These are phyloP conservation scores for Pelomyxa schiedti DNA, from an alignment of 78 protist genomes.

Conservation along the genomic window DNA sequence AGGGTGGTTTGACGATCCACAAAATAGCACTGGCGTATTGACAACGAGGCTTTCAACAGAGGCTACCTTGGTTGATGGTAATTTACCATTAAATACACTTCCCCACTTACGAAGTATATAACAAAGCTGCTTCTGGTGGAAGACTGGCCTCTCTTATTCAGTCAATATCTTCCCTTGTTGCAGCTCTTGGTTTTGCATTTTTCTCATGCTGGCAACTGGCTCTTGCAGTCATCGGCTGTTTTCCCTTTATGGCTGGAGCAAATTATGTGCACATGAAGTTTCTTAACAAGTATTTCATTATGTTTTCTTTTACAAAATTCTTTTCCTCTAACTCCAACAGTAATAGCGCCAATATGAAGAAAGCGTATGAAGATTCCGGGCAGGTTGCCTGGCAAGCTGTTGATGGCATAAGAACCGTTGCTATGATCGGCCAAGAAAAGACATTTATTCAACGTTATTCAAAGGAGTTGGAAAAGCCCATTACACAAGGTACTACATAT, in stretches of 20 bases:
- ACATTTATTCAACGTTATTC: slow-evolving; percentile 17
- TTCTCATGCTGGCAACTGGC: slow-evolving; percentile 51
- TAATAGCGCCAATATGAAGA: not conserved
- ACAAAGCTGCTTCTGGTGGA: too few species aligned
- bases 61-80: slow-evolving; percentile 57
- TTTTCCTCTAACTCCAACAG: too few species aligned
- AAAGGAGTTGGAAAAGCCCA: slow-evolving; percentile 9
- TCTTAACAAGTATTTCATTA: not conserved
- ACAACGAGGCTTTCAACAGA: slow-evolving; percentile 60
- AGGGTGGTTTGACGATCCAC: slow-evolving; percentile 44
- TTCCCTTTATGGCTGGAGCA: slow-evolving; percentile 25
- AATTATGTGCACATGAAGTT: slow-evolving; percentile 8
- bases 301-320: too few species aligned
- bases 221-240: slow-evolving; percentile 53
- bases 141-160: too few species aligned
- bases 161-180: slow-evolving; percentile 12
- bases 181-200: slow-evolving; percentile 61
- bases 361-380: slow-evolving; percentile 32
- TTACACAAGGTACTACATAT: too few species aligned
- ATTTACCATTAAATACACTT: slow-evolving; percentile 49
- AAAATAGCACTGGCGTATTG: slow-evolving; percentile 45
- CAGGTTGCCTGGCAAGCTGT: slow-evolving; percentile 49
- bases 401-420: slow-evolving; percentile 33
- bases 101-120: too few species aligned
- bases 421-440: slow-evolving; percentile 30